Evolutionary conservation across 2,329 filamentous ascomycete genomes (phyloP).

Genomic region (Colletotrichum gigasporum): DNA sequence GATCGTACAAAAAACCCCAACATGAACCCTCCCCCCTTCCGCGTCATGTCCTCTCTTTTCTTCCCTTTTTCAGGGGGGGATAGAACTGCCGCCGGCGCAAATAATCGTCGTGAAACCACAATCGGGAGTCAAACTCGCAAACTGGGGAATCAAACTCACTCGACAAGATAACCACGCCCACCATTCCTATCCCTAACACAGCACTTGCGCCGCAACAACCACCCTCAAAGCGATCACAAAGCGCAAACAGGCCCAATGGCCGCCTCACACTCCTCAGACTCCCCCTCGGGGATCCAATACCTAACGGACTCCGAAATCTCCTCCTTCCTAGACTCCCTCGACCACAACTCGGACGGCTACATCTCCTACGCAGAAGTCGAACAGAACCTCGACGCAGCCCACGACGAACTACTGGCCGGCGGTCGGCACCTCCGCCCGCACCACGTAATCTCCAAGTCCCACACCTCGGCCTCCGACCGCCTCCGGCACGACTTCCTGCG

Average conservation of each 20-base stretch:
- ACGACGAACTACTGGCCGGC: constrained; percentile 57
- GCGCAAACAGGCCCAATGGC: too few relatives aligned
- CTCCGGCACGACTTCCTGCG: constrained; percentile 61
- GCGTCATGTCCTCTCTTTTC: too few relatives aligned
- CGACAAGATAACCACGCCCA: too few relatives aligned
- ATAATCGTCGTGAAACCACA: too few relatives aligned
- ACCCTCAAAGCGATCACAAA: background rate
- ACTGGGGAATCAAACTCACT: too few relatives aligned
- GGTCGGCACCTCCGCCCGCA: constrained; percentile 52
- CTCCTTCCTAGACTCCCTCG: constrained; percentile 61
- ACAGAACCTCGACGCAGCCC: constrained; percentile 60
- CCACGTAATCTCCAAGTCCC: constrained; percentile 50
- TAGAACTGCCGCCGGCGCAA: too few relatives aligned
- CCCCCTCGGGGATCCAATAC: constrained; percentile 40
- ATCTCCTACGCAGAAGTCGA: constrained; percentile 64
- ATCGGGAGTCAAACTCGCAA: too few relatives aligned
- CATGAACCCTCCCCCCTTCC: background rate
- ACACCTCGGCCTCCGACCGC: constrained; percentile 37
- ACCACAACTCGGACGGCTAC: constrained; percentile 59
- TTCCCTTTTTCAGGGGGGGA: too few relatives aligned
- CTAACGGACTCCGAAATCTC: constrained; percentile 59
- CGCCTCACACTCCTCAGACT: constrained; percentile 37
- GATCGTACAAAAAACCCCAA: background rate
- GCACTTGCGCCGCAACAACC: too few relatives aligned
- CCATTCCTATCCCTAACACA: too few relatives aligned